Base-by-base conservation (phyloP, 148 eudicot genomes). In the Vaccinium myrtillus region DNA sequence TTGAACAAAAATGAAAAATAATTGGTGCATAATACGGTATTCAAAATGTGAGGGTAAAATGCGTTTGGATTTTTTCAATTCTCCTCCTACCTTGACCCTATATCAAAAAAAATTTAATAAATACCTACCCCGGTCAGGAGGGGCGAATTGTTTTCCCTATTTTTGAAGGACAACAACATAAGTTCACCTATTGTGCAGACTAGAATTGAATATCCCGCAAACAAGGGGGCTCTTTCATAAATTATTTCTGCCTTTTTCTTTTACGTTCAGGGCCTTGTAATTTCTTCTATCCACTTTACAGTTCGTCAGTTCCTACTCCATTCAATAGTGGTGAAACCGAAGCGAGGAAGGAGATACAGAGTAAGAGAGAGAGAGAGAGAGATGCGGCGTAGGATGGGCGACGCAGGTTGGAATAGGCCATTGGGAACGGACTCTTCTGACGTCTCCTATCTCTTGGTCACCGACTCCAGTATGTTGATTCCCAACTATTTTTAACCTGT, bases 361-460 rank as follows among this genome's bases (percentile, higher is more conserved):
- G 3, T 32, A 32, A 32, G 43, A 16, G 36, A 16, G 77, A 65
- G 79, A 82, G 82, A 43, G 27, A 59, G 49, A 18, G 79, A 81
- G 74, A 95, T 95, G 98, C 4, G 6, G 18, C 58, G 58, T 55
- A 90, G 63, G 90, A 1, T 8, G 36, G 36, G 36, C 3, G 36
- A 63, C 2, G 23, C 14, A 59, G 8, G 65, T 16, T 87, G 70
- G 15, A 83, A 84, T 50, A 92, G 98, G 75, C 98, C 98, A 16
- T 76, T 91, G 2, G 98, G 98, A 86, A 96, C 98, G 7, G 99
- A 93, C 77, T 98, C 94, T 25, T 96, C 92, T 13, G 99, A 94
- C 89, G 94, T 84, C 86, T 94, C 97, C 48, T 30, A 30, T 30
- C 32, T 30, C 32, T 30, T 30, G 32, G 32, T 30, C 32, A 0